A percentile compares a stretch with the other conserved stretches of the same genome.
These are phyloP conservation scores for Sordaria brevicollis DNA, from an alignment of 495 filamentous ascomycete genomes.

Conservation along the genomic window DNA sequence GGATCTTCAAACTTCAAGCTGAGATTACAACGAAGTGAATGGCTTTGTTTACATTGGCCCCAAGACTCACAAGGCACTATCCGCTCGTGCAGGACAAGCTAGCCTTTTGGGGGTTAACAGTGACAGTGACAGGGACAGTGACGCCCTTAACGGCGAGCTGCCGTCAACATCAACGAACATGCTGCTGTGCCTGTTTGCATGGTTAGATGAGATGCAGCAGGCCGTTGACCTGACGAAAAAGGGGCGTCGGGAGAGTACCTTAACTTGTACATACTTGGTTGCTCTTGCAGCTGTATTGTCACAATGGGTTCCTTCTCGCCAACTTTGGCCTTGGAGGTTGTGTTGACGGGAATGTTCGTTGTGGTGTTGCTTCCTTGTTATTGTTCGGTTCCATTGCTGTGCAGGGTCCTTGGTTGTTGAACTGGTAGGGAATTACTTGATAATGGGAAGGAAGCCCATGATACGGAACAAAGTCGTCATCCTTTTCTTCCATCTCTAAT, in stretches of 20 bases:
- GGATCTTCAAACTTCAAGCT: neutral
- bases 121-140: neutral
- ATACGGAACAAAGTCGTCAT: neutral
- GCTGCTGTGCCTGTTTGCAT: neutral
- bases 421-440: neutral
- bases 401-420: neutral
- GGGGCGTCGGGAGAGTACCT: neutral
- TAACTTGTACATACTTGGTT: neutral
- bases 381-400: neutral
- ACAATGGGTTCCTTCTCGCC: neutral
- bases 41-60: neutral
- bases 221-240: neutral
- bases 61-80: neutral
- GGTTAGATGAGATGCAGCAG: neutral
- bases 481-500: neutral
- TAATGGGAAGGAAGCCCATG: neutral
- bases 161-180: neutral
- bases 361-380: neutral
- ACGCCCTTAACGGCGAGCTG: neutral
- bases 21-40: neutral
- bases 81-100: neutral
- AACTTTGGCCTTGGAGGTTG: neutral
- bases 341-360: neutral
- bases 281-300: neutral
- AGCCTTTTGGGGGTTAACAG: neutral